Percentiles rank a stretch among this genome's conserved stretches.
Evolutionary conservation across 2,329 filamentous ascomycete species (phyloP).

Genomic region (Penicillium freii): DNA sequence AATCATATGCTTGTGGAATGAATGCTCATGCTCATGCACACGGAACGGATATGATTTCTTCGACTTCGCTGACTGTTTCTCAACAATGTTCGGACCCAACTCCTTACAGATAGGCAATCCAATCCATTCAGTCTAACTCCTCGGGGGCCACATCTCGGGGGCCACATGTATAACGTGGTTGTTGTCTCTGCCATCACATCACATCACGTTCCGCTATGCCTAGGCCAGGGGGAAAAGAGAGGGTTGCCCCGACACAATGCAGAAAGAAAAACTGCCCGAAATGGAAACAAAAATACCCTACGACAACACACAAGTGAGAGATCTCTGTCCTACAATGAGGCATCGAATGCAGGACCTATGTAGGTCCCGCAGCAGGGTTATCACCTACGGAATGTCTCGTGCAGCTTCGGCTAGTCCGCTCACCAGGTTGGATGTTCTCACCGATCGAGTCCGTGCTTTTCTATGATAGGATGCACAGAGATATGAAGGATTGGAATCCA

Average conservation of each 20-base stretch:
- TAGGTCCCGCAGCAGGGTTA: background rate
- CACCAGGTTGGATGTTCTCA: background rate
- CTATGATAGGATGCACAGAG: background rate
- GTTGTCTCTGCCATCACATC: conserved; percentile 13
- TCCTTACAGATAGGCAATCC: background rate
- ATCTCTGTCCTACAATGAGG: background rate
- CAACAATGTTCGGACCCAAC: conserved; percentile 8
- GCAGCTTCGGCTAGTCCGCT: background rate
- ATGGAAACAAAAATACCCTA: background rate
- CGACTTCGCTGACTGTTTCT: background rate
- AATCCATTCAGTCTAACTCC: conserved; percentile 11
- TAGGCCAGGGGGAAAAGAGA: conserved; percentile 10
- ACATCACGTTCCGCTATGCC: conserved; percentile 9
- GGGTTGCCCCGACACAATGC: conserved; percentile 10
- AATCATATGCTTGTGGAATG: conserved; percentile 5
- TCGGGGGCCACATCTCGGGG: conserved; percentile 10
- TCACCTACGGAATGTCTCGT: background rate
- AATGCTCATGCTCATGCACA: background rate
- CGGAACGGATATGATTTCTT: background rate
- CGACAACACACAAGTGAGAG: background rate
- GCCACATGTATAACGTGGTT: conserved; percentile 22
- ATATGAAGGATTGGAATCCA: background rate
- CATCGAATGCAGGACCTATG: background rate
- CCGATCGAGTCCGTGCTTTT: conserved; percentile 6
- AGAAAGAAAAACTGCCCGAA: background rate